Evolutionary conservation across 2,329 filamentous ascomycete species (phyloP).

Genomic region (Ceratocystis harringtonii): DNA sequence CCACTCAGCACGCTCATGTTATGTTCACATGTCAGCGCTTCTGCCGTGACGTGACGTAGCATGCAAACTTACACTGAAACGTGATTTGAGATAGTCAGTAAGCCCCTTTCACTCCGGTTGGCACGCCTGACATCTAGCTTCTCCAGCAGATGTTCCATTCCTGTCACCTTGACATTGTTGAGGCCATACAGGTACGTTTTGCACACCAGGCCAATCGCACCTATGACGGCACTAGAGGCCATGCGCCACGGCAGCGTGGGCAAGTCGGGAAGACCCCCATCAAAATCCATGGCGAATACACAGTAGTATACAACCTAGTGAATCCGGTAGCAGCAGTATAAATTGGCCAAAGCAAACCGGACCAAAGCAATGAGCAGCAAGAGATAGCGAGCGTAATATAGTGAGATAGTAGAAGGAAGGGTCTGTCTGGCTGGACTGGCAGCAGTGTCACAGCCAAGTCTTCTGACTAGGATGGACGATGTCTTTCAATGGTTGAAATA

Average conservation of each 20-base stretch:
- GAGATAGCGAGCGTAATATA: background rate
- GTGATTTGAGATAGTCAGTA: constrained; percentile 54
- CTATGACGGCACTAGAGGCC: constrained; percentile 60
- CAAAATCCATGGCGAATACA: background rate
- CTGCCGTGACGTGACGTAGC: background rate
- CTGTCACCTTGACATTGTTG: constrained; percentile 61
- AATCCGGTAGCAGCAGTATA: background rate
- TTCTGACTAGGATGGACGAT: background rate
- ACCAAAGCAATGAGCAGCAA: background rate
- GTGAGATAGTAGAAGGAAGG: background rate
- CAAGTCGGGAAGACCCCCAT: constrained; percentile 23
- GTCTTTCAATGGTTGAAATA: background rate
- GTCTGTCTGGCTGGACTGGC: background rate
- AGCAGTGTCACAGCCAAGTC: background rate
- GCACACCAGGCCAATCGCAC: constrained; percentile 53
- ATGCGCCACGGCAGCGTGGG: constrained; percentile 56
- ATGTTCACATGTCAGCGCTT: background rate
- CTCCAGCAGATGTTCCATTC: constrained; percentile 59
- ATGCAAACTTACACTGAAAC: constrained; percentile 26
- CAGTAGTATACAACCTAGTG: background rate
- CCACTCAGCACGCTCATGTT: background rate
- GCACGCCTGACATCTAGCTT: constrained; percentile 58
- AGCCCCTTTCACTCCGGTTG: constrained; percentile 52
- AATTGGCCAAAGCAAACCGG: background rate
- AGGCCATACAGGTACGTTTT: constrained; percentile 60